These are phyloP conservation scores for Linnemannia zychae DNA, from an alignment of 192 early-diverging fungal genomes.

Conservation along the genomic window DNA sequence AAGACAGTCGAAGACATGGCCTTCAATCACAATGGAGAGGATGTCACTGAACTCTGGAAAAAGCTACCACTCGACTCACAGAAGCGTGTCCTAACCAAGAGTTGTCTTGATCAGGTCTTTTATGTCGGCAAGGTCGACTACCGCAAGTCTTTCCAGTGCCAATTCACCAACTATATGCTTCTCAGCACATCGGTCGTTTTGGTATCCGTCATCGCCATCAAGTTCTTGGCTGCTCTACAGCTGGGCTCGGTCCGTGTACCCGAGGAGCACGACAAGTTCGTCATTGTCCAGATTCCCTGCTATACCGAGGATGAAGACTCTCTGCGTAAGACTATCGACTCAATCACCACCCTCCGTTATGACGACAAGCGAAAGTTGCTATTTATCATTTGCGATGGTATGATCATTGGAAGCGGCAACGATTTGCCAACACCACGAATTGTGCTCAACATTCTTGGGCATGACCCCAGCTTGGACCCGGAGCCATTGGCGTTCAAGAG, in stretches of 20 bases:
- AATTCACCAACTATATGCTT: constrained; percentile 88
- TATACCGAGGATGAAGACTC: constrained; percentile 94
- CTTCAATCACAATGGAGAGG: constrained; percentile 68
- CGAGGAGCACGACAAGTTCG: constrained; percentile 95
- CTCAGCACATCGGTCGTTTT: constrained; percentile 82
- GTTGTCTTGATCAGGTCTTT: constrained; percentile 87
- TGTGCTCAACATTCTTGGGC: constrained; percentile 92
- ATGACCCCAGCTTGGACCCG: constrained; percentile 81
- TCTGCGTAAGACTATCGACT: constrained; percentile 87
- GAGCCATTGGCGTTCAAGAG: constrained; percentile 87
- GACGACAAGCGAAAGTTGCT: constrained; percentile 92
- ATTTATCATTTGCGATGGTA: constrained; percentile 91
- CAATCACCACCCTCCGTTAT: constrained; percentile 80
- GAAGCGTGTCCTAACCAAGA: constrained; percentile 58
- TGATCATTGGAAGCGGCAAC: constrained; percentile 96
- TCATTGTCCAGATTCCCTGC: constrained; percentile 95
- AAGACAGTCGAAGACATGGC: constrained; percentile 71
- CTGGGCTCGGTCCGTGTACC: constrained; percentile 78
- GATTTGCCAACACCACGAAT: constrained; percentile 97
- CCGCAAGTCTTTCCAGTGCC: constrained; percentile 81
- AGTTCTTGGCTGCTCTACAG: constrained; percentile 85
- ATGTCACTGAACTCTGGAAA: constrained; percentile 69
- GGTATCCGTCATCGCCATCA: constrained; percentile 83
- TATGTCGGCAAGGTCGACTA: constrained; percentile 88
- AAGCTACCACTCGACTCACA: constrained; percentile 51